A percentile compares a stretch with the other conserved stretches of the same genome.
phyloP scores from a whole-genome alignment of 768 basidiomycete genomes.

The Chalciporus pseudorubinellus region DNA sequence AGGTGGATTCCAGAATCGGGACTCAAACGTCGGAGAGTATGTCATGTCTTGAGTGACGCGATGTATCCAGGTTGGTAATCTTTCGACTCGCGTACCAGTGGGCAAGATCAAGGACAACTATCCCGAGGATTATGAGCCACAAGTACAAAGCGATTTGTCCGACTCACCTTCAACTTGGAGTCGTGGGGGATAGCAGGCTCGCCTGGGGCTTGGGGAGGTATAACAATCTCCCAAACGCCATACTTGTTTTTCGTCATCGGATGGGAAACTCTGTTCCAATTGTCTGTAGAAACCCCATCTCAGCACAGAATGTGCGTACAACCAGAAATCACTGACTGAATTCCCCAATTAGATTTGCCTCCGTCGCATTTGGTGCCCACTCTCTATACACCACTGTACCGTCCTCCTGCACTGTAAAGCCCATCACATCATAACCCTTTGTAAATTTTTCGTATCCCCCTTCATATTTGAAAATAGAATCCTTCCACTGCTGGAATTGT shows the following conservation, averaged over 20 bases:
- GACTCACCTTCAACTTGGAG: constrained; percentile 84
- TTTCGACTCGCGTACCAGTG: constrained; percentile 78
- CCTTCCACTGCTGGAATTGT: constrained; percentile 70
- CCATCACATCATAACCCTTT: constrained; percentile 56
- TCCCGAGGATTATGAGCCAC: neutral
- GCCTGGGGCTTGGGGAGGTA: constrained; percentile 68
- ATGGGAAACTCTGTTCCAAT: constrained; percentile 83
- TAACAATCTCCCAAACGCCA: constrained; percentile 85
- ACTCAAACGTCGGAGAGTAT: constrained; percentile 91
- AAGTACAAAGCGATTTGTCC: neutral
- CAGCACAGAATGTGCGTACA: neutral
- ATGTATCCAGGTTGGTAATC: constrained; percentile 90
- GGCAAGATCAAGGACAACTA: constrained; percentile 93
- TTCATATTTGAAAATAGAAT: constrained; percentile 70
- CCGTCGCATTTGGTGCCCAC: constrained; percentile 90
- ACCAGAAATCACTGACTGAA: constrained; percentile 70
- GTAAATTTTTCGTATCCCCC: constrained; percentile 78
- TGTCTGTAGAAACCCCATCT: constrained; percentile 48
- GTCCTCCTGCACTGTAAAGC: constrained; percentile 67
- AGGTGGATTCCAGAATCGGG: constrained; percentile 98
- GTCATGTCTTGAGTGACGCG: constrained; percentile 93
- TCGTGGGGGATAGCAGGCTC: constrained; percentile 88
- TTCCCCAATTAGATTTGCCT: constrained; percentile 87
- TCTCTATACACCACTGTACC: constrained; percentile 83
- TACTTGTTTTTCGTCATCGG: constrained; percentile 81